phyloP scores from a whole-genome alignment of 202 grass and related monocot species.

The Eragrostis tef region DNA sequence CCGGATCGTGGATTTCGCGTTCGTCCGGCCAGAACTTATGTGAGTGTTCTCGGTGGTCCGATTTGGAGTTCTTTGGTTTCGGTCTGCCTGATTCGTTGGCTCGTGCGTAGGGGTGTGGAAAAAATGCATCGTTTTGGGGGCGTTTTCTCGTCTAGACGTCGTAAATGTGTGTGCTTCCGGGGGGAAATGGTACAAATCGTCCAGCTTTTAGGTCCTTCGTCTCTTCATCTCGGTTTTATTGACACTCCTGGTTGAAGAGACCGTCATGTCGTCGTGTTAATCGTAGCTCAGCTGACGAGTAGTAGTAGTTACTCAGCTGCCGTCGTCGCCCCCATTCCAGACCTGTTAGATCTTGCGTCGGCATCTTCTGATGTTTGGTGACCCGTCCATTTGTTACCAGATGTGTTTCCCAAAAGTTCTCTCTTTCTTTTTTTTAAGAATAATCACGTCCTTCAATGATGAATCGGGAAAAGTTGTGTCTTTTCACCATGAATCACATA shows the following conservation, averaged over 20 bases:
- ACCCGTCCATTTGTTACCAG: neutral
- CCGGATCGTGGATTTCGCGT: neutral
- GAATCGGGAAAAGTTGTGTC: neutral
- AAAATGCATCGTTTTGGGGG: neutral
- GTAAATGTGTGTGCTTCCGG: neutral
- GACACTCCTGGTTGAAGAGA: neutral
- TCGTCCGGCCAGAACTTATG: constrained; percentile 1
- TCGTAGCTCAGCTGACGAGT: neutral
- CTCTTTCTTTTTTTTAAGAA: neutral
- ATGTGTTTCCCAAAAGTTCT: constrained; percentile 13
- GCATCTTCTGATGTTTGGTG: neutral
- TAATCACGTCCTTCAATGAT: neutral
- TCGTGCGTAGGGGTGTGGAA: neutral
- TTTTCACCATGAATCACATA: neutral
- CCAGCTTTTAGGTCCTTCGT: neutral
- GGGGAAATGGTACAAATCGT: neutral
- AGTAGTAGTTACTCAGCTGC: neutral
- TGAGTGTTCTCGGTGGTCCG: constrained; percentile 20
- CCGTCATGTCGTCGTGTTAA: neutral
- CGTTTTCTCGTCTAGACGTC: neutral
- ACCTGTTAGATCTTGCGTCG: constrained; percentile 38
- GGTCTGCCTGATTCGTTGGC: constrained; percentile 13
- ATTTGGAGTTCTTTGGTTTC: neutral
- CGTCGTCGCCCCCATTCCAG: neutral
- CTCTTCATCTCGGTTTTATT: neutral